phyloP scores from a whole-genome alignment of 2,329 filamentous ascomycete species.

The Talaromyces sp. region DNA sequence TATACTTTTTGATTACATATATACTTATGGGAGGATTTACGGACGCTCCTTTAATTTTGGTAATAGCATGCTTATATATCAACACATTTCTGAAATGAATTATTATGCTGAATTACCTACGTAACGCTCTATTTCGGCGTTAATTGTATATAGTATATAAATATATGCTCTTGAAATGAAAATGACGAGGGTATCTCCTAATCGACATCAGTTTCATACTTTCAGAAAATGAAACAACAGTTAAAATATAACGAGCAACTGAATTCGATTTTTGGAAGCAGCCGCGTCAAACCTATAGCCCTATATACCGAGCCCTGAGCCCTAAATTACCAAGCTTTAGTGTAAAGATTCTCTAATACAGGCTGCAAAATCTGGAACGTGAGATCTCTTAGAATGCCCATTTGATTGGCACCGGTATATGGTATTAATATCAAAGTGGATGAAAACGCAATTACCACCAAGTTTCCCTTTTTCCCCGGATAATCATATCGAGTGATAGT shows the following conservation, averaged over 20 bases:
- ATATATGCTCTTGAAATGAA: no score
- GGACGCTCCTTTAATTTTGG: neutral
- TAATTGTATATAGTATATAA: no score
- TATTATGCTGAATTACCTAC: neutral
- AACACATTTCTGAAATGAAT: neutral
- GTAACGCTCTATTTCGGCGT: no score
- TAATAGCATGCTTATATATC: neutral
- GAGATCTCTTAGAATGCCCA: neutral
- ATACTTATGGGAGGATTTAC: neutral
- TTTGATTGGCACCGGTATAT: neutral
- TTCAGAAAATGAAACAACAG: neutral
- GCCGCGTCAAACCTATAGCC: neutral
- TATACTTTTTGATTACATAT: neutral
- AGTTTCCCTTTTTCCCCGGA: neutral
- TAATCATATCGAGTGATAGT: no score
- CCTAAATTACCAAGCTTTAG: neutral
- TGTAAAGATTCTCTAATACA: neutral
- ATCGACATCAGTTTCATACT: no score
- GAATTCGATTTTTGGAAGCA: no score
- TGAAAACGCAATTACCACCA: neutral
- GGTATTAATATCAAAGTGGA: neutral
- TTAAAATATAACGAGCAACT: neutral
- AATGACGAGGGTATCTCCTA: no score
- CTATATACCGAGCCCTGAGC: neutral
- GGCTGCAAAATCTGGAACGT: neutral